Base-by-base conservation (phyloP, 2,329 filamentous ascomycete species). In the Penicillium sclerotigenum region DNA sequence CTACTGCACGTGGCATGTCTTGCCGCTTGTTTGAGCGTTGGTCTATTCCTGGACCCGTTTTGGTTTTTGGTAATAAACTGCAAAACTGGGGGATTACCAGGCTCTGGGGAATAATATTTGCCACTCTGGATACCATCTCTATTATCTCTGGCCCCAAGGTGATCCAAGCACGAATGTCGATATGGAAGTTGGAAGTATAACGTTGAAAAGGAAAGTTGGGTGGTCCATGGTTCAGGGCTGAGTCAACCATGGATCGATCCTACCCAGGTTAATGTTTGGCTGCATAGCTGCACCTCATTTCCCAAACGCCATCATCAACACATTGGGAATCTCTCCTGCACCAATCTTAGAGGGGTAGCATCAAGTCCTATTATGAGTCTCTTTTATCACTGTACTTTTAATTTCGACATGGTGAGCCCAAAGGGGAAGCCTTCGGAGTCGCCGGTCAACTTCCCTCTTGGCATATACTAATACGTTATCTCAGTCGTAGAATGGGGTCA, bases 351-450 rank as follows among this genome's bases (percentile, higher is more conserved):
- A 41, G n/a, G 4, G 10, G 16, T 31, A n/a, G 9, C 10, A 13
- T 34, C 9, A 10, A 29, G 11, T 11, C 2, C 34, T 16, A 34
- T 28, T 18, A 28, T 48, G 51, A 52, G 47, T 18, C 53, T 52
- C 52, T 18, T 20, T 40, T 6, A 28, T 48, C 9, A 2, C 8
- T 7, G 8, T 37, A 24, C 24, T 34, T 40, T 9, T 20, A 55
- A 46, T 52, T 14, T 43, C 10, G 4, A 26, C 29, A 24, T 42
- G 31, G 41, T 34, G 47, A 48, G 45, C 53, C 54, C 47, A 37
- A 34, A 47, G 16, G 52, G 56, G 26, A 43, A 47, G 41, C 31
- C 47, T 26, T 56, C 60, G 56, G 59, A 24, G 56, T 61, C 54
- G 51, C 59, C 60, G 59, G 40, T n/a, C n/a, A n/a, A 45, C 37